Percentiles rank a stretch among this genome's conserved stretches.
Evolutionary conservation across 805 yeast genomes (phyloP).

Genomic region (Ogataea nakhonphanomensis): DNA sequence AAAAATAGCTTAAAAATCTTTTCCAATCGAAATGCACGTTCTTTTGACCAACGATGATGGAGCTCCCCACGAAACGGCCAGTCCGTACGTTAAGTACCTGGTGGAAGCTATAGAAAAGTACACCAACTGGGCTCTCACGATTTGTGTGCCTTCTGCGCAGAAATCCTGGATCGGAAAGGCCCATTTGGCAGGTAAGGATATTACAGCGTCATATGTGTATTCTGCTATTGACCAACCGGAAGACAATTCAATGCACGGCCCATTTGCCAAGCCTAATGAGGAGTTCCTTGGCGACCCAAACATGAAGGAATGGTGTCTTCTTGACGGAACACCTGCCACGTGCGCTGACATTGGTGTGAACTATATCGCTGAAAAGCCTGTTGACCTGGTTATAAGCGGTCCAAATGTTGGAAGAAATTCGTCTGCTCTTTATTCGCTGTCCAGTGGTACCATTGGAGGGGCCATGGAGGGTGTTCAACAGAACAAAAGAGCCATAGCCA

Average conservation of each 20-base stretch:
- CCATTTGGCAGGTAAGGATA: conserved; percentile 75
- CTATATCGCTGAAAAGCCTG: conserved; percentile 56
- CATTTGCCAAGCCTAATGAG: conserved; percentile 52
- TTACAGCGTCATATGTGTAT: conserved; percentile 63
- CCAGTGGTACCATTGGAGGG: conserved; percentile 96
- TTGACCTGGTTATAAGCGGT: conserved; percentile 88
- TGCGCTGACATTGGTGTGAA: conserved; percentile 88
- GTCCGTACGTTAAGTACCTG: conserved; percentile 82
- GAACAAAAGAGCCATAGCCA: conserved; percentile 69
- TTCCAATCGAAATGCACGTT: conserved; percentile 14
- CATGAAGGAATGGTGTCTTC: conserved; percentile 76
- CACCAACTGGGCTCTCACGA: conserved; percentile 83
- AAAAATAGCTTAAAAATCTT: background rate
- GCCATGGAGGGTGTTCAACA: conserved; percentile 88
- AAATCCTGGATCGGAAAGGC: conserved; percentile 98
- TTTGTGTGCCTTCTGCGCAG: conserved; percentile 81
- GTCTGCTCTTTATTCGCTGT: conserved; percentile 79
- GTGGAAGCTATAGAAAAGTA: conserved; percentile 60
- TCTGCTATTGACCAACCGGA: conserved; percentile 42
- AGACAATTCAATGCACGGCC: conserved; percentile 63
- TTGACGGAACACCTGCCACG: conserved; percentile 95
- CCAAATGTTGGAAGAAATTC: conserved; percentile 96
- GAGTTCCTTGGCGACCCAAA: conserved; percentile 36
- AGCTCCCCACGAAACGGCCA: conserved; percentile 72
- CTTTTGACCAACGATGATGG: conserved; percentile 91